Conservation (phyloP, 352 stramenopile genomes). For the Globisporangium solare region DNA sequence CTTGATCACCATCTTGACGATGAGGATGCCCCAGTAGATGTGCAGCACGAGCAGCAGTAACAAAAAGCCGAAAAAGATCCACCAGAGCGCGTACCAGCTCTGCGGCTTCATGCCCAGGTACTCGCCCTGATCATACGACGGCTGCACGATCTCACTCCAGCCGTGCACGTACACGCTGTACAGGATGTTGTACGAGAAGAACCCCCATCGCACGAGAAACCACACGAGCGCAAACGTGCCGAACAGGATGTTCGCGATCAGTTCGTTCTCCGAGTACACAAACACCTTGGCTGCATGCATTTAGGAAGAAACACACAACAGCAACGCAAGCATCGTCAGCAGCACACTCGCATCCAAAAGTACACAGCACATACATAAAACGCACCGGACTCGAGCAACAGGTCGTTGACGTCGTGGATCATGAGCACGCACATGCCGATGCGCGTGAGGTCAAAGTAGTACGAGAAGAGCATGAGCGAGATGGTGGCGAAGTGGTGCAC, state of each 20-base stretch:
- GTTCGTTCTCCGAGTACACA: constrained; percentile 67
- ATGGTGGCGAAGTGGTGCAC: constrained; percentile 77
- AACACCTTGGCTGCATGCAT: constrained; percentile 71
- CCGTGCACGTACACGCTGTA: constrained; percentile 47
- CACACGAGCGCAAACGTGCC: constrained; percentile 61
- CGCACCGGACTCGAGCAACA: constrained; percentile 62
- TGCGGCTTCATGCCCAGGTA: constrained; percentile 28
- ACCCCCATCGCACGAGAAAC: constrained; percentile 69
- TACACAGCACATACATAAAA: constrained; percentile 1
- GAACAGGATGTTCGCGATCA: constrained; percentile 68
- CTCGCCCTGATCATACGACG: constrained; percentile 35
- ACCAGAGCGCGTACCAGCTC: constrained; percentile 57
- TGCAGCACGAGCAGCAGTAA: constrained; percentile 60
- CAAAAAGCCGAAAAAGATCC: constrained; percentile 53
- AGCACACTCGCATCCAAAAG: constrained; percentile 3
- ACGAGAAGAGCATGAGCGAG: constrained; percentile 74
- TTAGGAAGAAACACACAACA: not conserved
- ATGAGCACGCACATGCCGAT: constrained; percentile 74
- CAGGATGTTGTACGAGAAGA: constrained; percentile 75
- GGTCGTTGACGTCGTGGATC: constrained; percentile 79
- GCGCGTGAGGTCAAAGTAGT: constrained; percentile 65
- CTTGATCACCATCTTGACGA: constrained; percentile 71
- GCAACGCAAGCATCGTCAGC: constrained; percentile 2
- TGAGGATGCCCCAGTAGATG: constrained; percentile 74
- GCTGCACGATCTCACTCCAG: constrained; percentile 46